Percentiles rank a stretch among this genome's conserved stretches.
phyloP scores from a whole-genome alignment of 768 basidiomycete genomes.

The Amanita rubescens region DNA sequence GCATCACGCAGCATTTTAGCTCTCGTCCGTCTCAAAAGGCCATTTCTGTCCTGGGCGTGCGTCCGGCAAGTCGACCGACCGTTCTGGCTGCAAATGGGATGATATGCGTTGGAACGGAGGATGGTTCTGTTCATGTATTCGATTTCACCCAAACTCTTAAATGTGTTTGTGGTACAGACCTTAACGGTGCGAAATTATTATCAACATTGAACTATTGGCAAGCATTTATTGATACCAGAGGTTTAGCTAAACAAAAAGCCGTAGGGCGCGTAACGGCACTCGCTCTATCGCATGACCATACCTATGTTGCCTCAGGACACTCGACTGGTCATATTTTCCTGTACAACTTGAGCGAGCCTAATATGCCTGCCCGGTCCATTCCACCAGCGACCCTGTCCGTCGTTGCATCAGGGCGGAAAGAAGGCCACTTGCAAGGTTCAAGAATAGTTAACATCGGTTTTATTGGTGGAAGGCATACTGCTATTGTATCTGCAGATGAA shows the following conservation, averaged over 20 bases:
- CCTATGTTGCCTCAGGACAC: slow-evolving; percentile 87
- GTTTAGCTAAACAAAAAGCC: slow-evolving; percentile 36
- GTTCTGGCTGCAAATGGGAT: slow-evolving; percentile 81
- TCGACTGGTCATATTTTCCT: slow-evolving; percentile 77
- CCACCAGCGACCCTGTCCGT: slow-evolving; percentile 59
- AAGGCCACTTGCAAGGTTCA: slow-evolving; percentile 79
- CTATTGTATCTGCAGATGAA: slow-evolving; percentile 86
- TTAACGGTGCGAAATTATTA: slow-evolving; percentile 39
- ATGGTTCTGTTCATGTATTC: slow-evolving; percentile 74
- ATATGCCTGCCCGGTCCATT: slow-evolving; percentile 60
- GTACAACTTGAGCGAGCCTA: slow-evolving; percentile 70
- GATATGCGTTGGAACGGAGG: slow-evolving; percentile 82
- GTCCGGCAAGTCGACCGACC: slow-evolving; percentile 60
- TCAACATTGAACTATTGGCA: neutral
- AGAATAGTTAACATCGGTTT: slow-evolving; percentile 80
- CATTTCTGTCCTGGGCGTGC: slow-evolving; percentile 51
- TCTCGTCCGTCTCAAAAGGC: slow-evolving; percentile 49
- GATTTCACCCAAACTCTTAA: slow-evolving; percentile 85
- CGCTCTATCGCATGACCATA: slow-evolving; percentile 88
- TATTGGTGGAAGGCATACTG: slow-evolving; percentile 87
- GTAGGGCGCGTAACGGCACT: slow-evolving; percentile 83
- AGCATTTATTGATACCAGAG: slow-evolving; percentile 13
- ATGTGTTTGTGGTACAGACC: slow-evolving; percentile 69
- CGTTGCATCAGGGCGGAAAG: slow-evolving; percentile 71
- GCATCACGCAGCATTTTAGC: slow-evolving; percentile 51